phyloP scores from a whole-genome alignment of 1,284 basidiomycete genomes.

The Phlebopus sp. region DNA sequence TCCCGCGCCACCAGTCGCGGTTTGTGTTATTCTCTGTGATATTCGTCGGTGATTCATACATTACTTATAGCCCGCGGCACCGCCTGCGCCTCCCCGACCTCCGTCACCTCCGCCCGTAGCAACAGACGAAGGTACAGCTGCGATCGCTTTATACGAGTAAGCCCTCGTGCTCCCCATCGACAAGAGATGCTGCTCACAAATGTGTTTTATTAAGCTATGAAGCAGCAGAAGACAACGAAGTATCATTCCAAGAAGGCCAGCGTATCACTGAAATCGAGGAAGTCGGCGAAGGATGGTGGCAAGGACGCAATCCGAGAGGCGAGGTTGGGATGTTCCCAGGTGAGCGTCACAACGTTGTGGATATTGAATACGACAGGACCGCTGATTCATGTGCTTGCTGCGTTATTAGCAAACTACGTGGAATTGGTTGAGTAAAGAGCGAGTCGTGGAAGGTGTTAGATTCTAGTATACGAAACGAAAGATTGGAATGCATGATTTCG shows the following conservation, averaged over 20 bases:
- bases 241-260: conserved; percentile 83
- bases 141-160: conserved; percentile 77
- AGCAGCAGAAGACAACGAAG: conserved; percentile 85
- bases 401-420: conserved; percentile 21
- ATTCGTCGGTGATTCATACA: conserved; percentile 5
- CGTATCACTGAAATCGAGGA: conserved; percentile 71
- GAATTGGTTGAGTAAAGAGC: conserved; percentile 15
- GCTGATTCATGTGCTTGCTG: background rate
- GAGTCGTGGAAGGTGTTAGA: no score
- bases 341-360: conserved; percentile 41
- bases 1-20: conserved; percentile 40
- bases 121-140: conserved; percentile 56
- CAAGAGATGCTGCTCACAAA: background rate
- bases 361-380: background rate
- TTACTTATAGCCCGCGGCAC: conserved; percentile 41
- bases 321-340: conserved; percentile 82
- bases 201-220: conserved; percentile 57
- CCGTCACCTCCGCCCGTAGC: conserved; percentile 32
- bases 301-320: conserved; percentile 64
- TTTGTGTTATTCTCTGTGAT: conserved; percentile 22
- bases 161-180: conserved; percentile 20
- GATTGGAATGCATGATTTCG: no score
- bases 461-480: no score
- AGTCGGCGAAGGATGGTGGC: conserved; percentile 87
- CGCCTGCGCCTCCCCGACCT: conserved; percentile 39